phyloP scores from a whole-genome alignment of 1,284 basidiomycete species.

The Athelia sp. region DNA sequence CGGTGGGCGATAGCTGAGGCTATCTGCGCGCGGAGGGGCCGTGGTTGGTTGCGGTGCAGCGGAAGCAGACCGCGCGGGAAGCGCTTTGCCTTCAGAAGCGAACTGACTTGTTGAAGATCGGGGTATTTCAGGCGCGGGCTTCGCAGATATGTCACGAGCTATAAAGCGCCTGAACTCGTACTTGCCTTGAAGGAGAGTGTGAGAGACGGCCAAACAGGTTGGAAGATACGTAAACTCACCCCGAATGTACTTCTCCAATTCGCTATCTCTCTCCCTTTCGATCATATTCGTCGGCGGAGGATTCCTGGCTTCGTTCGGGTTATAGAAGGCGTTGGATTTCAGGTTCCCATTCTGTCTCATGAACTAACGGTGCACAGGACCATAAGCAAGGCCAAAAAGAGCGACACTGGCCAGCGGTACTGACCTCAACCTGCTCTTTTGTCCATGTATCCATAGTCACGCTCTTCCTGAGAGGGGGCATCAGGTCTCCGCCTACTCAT shows the following conservation, averaged over 20 bases:
- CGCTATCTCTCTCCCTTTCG: slow-evolving; percentile 76
- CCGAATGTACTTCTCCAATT: slow-evolving; percentile 81
- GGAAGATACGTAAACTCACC: slow-evolving; percentile 34
- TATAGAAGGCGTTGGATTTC: slow-evolving; percentile 70
- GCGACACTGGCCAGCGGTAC: slow-evolving; percentile 17
- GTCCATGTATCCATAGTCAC: slow-evolving; percentile 80
- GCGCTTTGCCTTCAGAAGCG: slow-evolving; percentile 1
- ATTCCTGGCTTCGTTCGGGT: slow-evolving; percentile 70
- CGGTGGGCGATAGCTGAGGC: slow-evolving; percentile 14
- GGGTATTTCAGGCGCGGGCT: slow-evolving; percentile 43
- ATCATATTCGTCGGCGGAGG: slow-evolving; percentile 78
- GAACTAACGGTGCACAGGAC: slow-evolving; percentile 27
- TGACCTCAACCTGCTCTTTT: slow-evolving; percentile 79
- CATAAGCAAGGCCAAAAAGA: slow-evolving; percentile 4
- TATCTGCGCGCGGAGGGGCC: slow-evolving; percentile 1
- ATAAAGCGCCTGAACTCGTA: slow-evolving; percentile 70
- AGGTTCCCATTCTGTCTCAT: slow-evolving; percentile 77
- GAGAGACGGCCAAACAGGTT: slow-evolving; percentile 1
- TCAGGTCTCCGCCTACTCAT: slow-evolving; percentile 2
- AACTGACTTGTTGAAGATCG: slow-evolving; percentile 28
- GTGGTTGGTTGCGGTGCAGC: not conserved
- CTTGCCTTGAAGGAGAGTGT: slow-evolving; percentile 43
- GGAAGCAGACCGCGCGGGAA: slow-evolving; percentile 5
- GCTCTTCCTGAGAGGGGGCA: slow-evolving; percentile 58
- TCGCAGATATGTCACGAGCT: slow-evolving; percentile 35